Evolutionary conservation across 1,284 basidiomycete species (phyloP), one percentile per base, ranked within the genome.

Genomic region (Cutaneotrichosporon daszewskae): DNA sequence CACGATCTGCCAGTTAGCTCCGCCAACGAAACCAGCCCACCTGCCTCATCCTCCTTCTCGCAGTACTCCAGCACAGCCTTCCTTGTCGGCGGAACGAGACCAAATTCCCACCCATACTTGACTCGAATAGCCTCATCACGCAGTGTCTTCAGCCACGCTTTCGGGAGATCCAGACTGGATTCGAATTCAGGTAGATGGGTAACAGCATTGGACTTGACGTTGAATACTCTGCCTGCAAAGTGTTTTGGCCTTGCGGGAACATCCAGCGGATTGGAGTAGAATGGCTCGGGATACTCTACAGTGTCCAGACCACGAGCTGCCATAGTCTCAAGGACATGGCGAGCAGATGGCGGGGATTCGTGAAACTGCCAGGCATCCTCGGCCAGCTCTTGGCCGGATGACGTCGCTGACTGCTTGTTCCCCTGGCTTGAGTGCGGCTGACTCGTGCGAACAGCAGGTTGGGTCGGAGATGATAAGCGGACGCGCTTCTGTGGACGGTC

Each of bases 211-310:
- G 71, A 72, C 32, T 82, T 82, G 16, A 94, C 72, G 32, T 77
- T 74, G 64, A 85, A 94, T 20, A 80, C 66, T 1, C 87, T 69
- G 0, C 90, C 91, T 12, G 82, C 90, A 60, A 86, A 92, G 64
- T 90, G 85, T 57, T 82, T 77, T 0, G 84, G 73, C 13, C 73
- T 71, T 31, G 77, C 75, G 0, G 88, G 85, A 0, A 83, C 78
- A 61, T 97, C 94, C 3, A 59, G 59, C 10, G 77, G 75, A 42
- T 81, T 78, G 3, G 86, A 87, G 64, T 89, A 97, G 65, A 79
- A 84, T 0, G 92, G 87, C 17, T 79, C 74, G 17, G 75, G 77
- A 65, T 95, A 92, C 18, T 86, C 66, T 52, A 81, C 81, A 26
- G 67, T 71, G 2, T 81, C 79, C 11, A 87, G 65, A 8, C 75